Conservation (phyloP, 2,329 filamentous ascomycete genomes). For the Calonectria pseudoreteaudii region DNA sequence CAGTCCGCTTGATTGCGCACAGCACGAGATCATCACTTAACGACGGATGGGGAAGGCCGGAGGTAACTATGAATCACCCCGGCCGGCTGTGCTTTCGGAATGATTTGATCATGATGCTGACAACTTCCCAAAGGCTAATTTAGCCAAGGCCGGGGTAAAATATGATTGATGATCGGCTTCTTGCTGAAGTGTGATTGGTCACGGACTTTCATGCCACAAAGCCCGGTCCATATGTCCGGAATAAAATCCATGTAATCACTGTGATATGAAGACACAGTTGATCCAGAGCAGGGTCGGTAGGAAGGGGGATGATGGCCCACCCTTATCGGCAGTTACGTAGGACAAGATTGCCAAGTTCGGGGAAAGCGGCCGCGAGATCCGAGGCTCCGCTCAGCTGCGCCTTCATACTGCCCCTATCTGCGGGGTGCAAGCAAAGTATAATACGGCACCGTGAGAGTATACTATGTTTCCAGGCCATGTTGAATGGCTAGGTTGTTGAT, state of each 20-base stretch:
- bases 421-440: background rate
- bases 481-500: background rate
- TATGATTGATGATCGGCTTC: background rate
- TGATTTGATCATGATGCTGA: background rate
- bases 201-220: background rate
- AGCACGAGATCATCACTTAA: too few relatives aligned
- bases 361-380: background rate
- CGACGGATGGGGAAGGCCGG: background rate
- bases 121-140: background rate
- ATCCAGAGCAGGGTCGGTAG: background rate
- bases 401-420: background rate
- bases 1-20: background rate
- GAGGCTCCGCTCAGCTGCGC: background rate
- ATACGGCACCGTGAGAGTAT: background rate
- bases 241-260: background rate
- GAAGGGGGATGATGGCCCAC: background rate
- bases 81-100: background rate
- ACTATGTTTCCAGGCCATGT: background rate
- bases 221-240: background rate
- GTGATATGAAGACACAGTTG: background rate
- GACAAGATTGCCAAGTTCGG: background rate
- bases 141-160: background rate
- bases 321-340: background rate
- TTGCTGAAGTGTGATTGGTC: background rate
- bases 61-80: background rate